These are phyloP conservation scores for Claviceps sp. DNA, from an alignment of 2,329 filamentous ascomycete species.

Conservation along the genomic window DNA sequence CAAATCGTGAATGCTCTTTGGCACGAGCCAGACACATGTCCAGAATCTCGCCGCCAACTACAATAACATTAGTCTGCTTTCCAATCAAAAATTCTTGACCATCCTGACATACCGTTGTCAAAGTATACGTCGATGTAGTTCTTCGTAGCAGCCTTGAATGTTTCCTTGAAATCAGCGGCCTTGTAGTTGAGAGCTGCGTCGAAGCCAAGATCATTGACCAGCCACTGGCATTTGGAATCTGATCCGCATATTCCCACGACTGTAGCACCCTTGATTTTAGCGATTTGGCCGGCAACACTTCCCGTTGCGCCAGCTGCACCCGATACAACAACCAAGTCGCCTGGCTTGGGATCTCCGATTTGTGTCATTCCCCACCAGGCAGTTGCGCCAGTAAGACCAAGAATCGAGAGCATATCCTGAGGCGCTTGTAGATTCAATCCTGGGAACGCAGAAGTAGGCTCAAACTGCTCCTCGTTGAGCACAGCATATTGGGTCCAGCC, in stretches of 20 bases:
- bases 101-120: slow-evolving; percentile 40
- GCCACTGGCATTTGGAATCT: slow-evolving; percentile 53
- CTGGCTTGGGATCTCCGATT: slow-evolving; percentile 52
- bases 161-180: slow-evolving; percentile 42
- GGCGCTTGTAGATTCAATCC: slow-evolving; percentile 20
- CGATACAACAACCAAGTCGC: slow-evolving; percentile 64
- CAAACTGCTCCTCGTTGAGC: slow-evolving; percentile 36
- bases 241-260: slow-evolving; percentile 55
- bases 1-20: slow-evolving; percentile 48
- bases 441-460: slow-evolving; percentile 27
- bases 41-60: slow-evolving; percentile 56
- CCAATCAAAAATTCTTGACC: background rate
- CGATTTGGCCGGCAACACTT: slow-evolving; percentile 64
- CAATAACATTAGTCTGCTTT: background rate
- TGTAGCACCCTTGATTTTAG: slow-evolving; percentile 52
- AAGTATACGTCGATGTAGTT: slow-evolving; percentile 56
- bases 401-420: slow-evolving; percentile 48
- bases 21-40: slow-evolving; percentile 53
- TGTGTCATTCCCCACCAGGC: slow-evolving; percentile 64
- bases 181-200: slow-evolving; percentile 61
- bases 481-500: slow-evolving; percentile 59
- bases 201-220: slow-evolving; percentile 51
- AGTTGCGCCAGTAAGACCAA: slow-evolving; percentile 58
- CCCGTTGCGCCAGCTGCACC: slow-evolving; percentile 70
- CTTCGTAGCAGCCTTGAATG: slow-evolving; percentile 46